phyloP scores from a whole-genome alignment of 192 early-diverging fungal species.

The Coemansia sp. region DNA sequence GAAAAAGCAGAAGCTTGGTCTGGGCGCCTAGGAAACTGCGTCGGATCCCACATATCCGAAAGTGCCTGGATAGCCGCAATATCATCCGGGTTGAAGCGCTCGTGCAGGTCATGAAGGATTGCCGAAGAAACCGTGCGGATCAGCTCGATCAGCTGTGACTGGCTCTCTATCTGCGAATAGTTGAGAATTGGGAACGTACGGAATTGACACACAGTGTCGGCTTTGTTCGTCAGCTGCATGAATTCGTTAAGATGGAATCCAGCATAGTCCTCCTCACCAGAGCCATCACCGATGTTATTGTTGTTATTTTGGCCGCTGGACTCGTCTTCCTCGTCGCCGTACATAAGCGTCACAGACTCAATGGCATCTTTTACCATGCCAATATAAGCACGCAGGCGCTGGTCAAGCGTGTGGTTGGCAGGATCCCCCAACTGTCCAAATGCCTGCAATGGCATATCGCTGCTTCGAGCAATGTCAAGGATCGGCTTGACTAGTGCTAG shows the following conservation, averaged over 20 bases:
- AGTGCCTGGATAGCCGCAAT: slow-evolving; percentile 39
- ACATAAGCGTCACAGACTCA: slow-evolving; percentile 52
- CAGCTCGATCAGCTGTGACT: slow-evolving; percentile 38
- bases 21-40: slow-evolving; percentile 28
- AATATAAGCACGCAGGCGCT: slow-evolving; percentile 43
- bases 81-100: slow-evolving; percentile 32
- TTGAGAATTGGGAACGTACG: slow-evolving; percentile 37
- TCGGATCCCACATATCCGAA: slow-evolving; percentile 50
- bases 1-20: slow-evolving; percentile 16
- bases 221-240: slow-evolving; percentile 43
- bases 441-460: slow-evolving; percentile 32
- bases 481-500: slow-evolving; percentile 45
- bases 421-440: slow-evolving; percentile 28
- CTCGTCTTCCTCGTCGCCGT: slow-evolving; percentile 37
- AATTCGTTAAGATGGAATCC: slow-evolving; percentile 55
- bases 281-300: neutral
- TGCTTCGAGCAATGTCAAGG: slow-evolving; percentile 29
- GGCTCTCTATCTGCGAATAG: slow-evolving; percentile 27
- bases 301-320: slow-evolving; percentile 6
- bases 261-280: slow-evolving; percentile 31
- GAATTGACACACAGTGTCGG: slow-evolving; percentile 26
- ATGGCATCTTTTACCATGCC: slow-evolving; percentile 39
- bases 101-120: slow-evolving; percentile 41
- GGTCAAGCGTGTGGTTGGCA: slow-evolving; percentile 32
- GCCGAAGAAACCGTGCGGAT: slow-evolving; percentile 48